These are phyloP conservation scores for Candida sanyiensis DNA, from an alignment of 805 yeast genomes.

Conservation along the genomic window DNA sequence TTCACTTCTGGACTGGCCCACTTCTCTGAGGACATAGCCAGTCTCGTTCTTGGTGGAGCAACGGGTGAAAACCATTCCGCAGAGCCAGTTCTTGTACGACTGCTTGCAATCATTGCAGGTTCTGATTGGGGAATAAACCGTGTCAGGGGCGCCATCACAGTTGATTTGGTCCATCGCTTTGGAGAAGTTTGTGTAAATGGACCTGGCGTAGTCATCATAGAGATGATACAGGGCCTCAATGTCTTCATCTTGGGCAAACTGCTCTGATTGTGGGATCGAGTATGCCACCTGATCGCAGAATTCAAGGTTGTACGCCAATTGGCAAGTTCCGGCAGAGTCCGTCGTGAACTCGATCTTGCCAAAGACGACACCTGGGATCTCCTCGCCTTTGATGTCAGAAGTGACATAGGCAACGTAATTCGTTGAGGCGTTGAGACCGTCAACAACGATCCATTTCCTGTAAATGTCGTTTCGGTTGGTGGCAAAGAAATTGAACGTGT, in stretches of 20 bases:
- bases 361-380: slow-evolving; percentile 61
- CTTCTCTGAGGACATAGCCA: slow-evolving; percentile 42
- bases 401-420: slow-evolving; percentile 61
- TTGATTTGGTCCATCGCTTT: slow-evolving; percentile 70
- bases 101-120: slow-evolving; percentile 67
- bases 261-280: slow-evolving; percentile 61
- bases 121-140: slow-evolving; percentile 66
- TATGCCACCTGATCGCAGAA: slow-evolving; percentile 84
- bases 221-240: slow-evolving; percentile 33
- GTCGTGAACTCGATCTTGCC: slow-evolving; percentile 53
- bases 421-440: slow-evolving; percentile 55
- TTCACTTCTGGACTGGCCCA: slow-evolving; percentile 51
- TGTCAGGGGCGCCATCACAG: slow-evolving; percentile 63
- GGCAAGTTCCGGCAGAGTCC: slow-evolving; percentile 52
- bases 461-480: slow-evolving; percentile 38
- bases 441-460: slow-evolving; percentile 57
- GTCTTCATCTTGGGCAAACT: slow-evolving; percentile 27
- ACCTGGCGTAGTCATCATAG: slow-evolving; percentile 61
- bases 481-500: slow-evolving; percentile 29
- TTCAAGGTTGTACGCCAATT: slow-evolving; percentile 63
- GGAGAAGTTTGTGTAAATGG: slow-evolving; percentile 58
- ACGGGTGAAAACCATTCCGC: slow-evolving; percentile 83
- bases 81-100: slow-evolving; percentile 82
- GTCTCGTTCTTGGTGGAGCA: slow-evolving; percentile 52
- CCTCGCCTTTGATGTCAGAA: slow-evolving; percentile 36